phyloP scores from a whole-genome alignment of 306 rosid genomes.

The barrel medic (Medicago truncatula) region DNA sequence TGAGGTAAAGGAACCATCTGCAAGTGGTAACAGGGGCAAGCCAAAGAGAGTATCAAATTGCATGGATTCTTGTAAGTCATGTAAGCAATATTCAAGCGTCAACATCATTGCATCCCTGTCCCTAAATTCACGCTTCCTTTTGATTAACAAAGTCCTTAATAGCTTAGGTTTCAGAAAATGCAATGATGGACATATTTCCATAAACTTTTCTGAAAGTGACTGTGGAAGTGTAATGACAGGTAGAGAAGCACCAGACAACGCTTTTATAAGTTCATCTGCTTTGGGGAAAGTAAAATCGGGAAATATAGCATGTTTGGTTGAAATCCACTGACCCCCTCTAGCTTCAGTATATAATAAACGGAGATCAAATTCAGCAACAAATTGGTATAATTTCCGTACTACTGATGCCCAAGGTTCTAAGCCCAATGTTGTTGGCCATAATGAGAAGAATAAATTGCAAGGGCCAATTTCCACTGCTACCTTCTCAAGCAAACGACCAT shows the following conservation, averaged over 20 bases:
- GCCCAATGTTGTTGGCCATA: conserved; percentile 82
- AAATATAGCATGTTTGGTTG: conserved; percentile 86
- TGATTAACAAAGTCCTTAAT: conserved; percentile 75
- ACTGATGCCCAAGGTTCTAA: conserved; percentile 92
- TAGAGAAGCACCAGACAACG: conserved; percentile 77
- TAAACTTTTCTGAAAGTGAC: conserved; percentile 77
- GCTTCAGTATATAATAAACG: conserved; percentile 85
- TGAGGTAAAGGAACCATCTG: conserved; percentile 79
- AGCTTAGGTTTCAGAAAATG: conserved; percentile 88
- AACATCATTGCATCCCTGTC: conserved; percentile 79
- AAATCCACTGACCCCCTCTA: conserved; percentile 96
- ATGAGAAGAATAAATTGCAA: conserved; percentile 81
- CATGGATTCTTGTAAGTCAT: conserved; percentile 72
- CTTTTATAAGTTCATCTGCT: conserved; percentile 69
- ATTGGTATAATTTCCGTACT: conserved; percentile 70
- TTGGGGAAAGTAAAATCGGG: conserved; percentile 87
- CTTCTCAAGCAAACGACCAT: conserved; percentile 88
- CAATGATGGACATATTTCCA: conserved; percentile 81
- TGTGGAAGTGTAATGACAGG: conserved; percentile 75
- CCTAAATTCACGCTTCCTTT: conserved; percentile 86
- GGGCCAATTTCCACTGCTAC: conserved; percentile 87
- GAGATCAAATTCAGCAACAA: conserved; percentile 75
- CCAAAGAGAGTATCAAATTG: conserved; percentile 74
- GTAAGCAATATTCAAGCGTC: conserved; percentile 92
- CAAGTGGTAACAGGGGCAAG: conserved; percentile 86